Percentiles rank a stretch among this genome's conserved stretches.
Conservation (phyloP, 148 eudicot genomes). For the Vaccinium vitisidaea region DNA sequence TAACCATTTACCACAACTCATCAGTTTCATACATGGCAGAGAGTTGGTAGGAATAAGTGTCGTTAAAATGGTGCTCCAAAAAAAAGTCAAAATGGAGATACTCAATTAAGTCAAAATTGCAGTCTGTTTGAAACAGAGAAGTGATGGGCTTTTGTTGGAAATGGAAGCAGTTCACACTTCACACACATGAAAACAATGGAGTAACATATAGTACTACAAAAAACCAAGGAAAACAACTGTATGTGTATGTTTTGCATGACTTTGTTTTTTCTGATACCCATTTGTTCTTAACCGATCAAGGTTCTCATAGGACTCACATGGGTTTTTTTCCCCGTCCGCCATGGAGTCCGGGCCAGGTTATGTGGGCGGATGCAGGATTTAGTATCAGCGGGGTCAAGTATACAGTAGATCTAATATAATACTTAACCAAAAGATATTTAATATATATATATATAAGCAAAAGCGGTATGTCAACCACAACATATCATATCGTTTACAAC, state of each 20-base stretch:
- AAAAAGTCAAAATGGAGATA: slow-evolving; percentile 15
- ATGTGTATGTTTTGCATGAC: background rate
- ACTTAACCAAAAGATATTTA: no score
- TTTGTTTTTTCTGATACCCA: slow-evolving; percentile 18
- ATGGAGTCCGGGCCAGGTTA: no score
- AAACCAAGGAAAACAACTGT: background rate
- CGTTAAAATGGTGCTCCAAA: background rate
- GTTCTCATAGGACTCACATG: background rate
- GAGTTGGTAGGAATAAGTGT: background rate
- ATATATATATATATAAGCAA: no score
- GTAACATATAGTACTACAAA: no score
- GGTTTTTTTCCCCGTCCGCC: no score
- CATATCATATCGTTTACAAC: no score
- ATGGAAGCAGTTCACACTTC: background rate
- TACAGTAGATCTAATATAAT: no score
- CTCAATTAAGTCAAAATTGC: background rate
- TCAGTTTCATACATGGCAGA: background rate
- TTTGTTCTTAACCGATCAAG: slow-evolving; percentile 29
- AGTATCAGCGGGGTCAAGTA: no score
- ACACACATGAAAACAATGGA: background rate
- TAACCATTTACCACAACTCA: background rate
- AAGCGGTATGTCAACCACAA: no score
- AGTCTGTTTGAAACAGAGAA: background rate
- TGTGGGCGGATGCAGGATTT: no score
- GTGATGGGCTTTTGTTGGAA: background rate